Evolutionary conservation across 331 rosid genomes (phyloP), one percentile per base, ranked within the genome.

Genomic region (Pyracantha coccinea): DNA sequence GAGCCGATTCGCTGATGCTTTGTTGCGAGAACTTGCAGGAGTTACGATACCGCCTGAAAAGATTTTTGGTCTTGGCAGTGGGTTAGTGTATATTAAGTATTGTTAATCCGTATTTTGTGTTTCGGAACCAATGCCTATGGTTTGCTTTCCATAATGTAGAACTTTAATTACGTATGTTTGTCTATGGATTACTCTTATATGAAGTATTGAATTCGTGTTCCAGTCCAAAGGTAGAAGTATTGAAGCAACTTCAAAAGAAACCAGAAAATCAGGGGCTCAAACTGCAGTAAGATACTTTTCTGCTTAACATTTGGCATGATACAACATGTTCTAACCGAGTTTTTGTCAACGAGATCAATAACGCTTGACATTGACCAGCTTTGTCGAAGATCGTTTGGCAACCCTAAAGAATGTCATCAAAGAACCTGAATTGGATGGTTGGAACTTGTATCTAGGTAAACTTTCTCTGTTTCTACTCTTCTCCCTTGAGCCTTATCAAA

Each of bases 1-100:
- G 98, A 71, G 95, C 82, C 97, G 98, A 75, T 93, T 93, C 73
- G 98, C 97, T 2, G 95, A 91, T 76, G 97, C 93, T 74, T 85
- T 93, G 68, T 85, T 88, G 38, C 82, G 69, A 72, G 95, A 93
- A 87, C 94, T 91, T 75, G 96, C 96, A 3, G 98, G 98, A 59
- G 89, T 93, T 41, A 81, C 84, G 45, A 78, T 91, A 25, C 95
- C 91, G 38, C 87, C 91, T 10, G 97, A 93, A 79, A 93, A 90
- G 84, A 93, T 93, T 76, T 91, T 65, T 75, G 98, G 96, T 80
- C 90, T 93, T 23, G 96, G 98, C 78, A 66, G 88, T 14, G 98
- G 98, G 97, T 93, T 68, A 80, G 91, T 79, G 25, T 79, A 6
- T 10, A 59, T 64, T 64, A 50, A 20, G 13, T 16, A 52, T 6